These are phyloP conservation scores for Hyaloscypha hepaticicola DNA, from an alignment of 495 filamentous ascomycete genomes.

Conservation along the genomic window DNA sequence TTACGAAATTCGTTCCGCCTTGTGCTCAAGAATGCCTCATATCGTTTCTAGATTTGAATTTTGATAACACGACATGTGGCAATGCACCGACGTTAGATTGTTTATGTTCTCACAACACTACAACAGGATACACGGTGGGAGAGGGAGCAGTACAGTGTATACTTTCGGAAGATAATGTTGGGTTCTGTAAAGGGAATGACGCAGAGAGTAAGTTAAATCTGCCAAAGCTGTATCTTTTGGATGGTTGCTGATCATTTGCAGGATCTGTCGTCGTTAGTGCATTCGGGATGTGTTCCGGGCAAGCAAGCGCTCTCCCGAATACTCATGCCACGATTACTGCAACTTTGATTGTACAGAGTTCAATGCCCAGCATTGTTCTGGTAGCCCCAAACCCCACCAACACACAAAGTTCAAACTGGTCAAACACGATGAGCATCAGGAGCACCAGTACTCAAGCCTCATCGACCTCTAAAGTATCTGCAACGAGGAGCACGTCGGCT, in stretches of 20 bases:
- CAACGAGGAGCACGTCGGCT: slow-evolving; percentile 21
- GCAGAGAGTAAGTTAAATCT: slow-evolving; percentile 36
- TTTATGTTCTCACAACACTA: slow-evolving; percentile 59
- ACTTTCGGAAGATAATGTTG: slow-evolving; percentile 43
- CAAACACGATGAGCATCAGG: slow-evolving; percentile 27
- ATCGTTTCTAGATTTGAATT: slow-evolving; percentile 61
- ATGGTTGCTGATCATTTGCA: slow-evolving; percentile 29
- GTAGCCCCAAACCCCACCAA: slow-evolving; percentile 11
- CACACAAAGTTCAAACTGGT: slow-evolving; percentile 20
- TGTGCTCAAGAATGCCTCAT: slow-evolving; percentile 64
- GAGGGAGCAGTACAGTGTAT: slow-evolving; percentile 67
- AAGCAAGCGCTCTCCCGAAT: slow-evolving; percentile 50
- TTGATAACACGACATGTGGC: slow-evolving; percentile 49
- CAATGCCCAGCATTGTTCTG: slow-evolving; percentile 27
- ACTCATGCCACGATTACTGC: slow-evolving; percentile 63
- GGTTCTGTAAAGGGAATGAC: slow-evolving; percentile 40
- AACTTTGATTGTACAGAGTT: slow-evolving; percentile 44
- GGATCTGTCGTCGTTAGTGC: slow-evolving; percentile 38
- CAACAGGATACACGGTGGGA: slow-evolving; percentile 64
- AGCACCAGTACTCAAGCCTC: slow-evolving; percentile 18
- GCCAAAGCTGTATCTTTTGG: neutral
- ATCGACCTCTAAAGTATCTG: slow-evolving; percentile 14
- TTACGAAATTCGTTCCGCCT: slow-evolving; percentile 53
- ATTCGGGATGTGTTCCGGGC: slow-evolving; percentile 57
- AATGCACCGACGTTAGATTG: slow-evolving; percentile 53